Conservation (phyloP, 345 rosid genomes). For the Turritis glabra region DNA sequence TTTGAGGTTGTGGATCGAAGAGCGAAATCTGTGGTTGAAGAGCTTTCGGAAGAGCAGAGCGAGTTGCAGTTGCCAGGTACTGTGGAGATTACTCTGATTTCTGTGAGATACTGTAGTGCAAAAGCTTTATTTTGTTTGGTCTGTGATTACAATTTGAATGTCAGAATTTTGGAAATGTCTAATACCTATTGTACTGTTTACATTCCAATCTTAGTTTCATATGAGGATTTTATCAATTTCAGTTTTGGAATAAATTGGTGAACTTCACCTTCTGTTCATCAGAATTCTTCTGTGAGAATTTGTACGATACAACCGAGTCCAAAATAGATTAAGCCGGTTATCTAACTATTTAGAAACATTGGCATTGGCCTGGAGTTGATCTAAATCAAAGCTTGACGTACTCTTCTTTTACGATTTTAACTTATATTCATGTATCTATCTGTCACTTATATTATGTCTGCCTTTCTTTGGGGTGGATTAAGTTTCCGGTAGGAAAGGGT, state of each 20-base stretch:
- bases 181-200: neutral
- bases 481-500: constrained; percentile 76
- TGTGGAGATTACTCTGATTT: neutral
- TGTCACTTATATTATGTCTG: constrained; percentile 13
- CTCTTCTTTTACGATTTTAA: neutral
- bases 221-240: neutral
- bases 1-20: constrained; percentile 96
- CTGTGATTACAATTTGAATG: constrained; percentile 3
- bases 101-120: neutral
- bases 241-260: neutral
- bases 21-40: constrained; percentile 92
- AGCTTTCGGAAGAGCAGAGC: constrained; percentile 76
- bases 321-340: neutral
- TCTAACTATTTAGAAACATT: neutral
- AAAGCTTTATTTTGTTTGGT: neutral
- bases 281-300: neutral
- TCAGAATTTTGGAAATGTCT: neutral
- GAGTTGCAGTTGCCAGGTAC: constrained; percentile 65
- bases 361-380: neutral
- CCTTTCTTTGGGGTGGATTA: constrained; percentile 25
- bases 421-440: neutral
- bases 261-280: too few relatives aligned
- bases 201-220: neutral
- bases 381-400: neutral
- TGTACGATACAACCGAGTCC: neutral